Conservation (phyloP, 192 early-diverging fungal species). For the Podochytrium sp. region DNA sequence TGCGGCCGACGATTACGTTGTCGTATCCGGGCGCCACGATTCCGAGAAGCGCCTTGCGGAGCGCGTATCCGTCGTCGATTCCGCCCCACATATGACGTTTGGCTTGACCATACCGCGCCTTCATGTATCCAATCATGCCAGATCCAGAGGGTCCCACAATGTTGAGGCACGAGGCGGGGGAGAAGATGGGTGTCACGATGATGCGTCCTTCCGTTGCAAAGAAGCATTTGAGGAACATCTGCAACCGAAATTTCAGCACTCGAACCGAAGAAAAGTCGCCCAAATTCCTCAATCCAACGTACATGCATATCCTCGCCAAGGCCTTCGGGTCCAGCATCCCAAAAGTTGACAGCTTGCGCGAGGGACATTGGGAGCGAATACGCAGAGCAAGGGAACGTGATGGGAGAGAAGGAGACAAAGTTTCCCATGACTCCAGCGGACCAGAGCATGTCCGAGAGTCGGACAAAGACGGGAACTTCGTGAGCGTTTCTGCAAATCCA, state of each 20-base stretch:
- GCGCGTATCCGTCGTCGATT: constrained; percentile 60
- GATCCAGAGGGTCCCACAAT: constrained; percentile 32
- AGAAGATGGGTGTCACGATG: constrained; percentile 59
- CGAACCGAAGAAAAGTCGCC: too few relatives aligned
- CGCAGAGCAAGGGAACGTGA: constrained; percentile 68
- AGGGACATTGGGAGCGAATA: constrained; percentile 69
- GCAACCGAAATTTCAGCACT: too few relatives aligned
- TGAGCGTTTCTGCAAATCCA: constrained; percentile 50
- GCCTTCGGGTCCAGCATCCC: constrained; percentile 65
- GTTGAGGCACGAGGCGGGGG: constrained; percentile 61
- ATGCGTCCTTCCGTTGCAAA: constrained; percentile 63
- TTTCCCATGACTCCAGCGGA: constrained; percentile 67
- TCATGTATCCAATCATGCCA: constrained; percentile 47
- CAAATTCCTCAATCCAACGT: too few relatives aligned
- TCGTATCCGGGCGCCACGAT: constrained; percentile 40
- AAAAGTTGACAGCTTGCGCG: constrained; percentile 64
- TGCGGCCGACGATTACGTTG: constrained; percentile 15
- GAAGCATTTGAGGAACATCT: constrained; percentile 73
- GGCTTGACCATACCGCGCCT: constrained; percentile 60
- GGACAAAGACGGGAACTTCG: constrained; percentile 67
- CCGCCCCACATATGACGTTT: constrained; percentile 69
- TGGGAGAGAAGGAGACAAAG: constrained; percentile 54
- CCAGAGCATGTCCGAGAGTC: constrained; percentile 69
- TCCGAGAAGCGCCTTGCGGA: constrained; percentile 36
- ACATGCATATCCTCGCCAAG: constrained; percentile 75